Conservation (phyloP, 371 early-diverging fungal species). For the Actinomortierella ambigua region DNA sequence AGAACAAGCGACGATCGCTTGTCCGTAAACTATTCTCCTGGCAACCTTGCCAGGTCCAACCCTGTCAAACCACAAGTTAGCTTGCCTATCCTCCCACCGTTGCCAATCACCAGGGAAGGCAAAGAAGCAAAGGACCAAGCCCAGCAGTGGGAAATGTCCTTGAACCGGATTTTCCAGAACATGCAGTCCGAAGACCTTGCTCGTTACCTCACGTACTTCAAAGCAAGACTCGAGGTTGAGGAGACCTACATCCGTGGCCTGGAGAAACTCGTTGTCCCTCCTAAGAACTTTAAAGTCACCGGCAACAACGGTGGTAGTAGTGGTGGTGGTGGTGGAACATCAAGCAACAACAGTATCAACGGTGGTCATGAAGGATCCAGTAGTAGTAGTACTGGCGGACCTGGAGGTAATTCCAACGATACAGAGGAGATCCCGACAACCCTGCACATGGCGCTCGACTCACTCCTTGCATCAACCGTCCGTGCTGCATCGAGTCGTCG, state of each 20-base stretch:
- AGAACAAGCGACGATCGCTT: constrained; percentile 23
- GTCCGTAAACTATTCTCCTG: constrained; percentile 16
- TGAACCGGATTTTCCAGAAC: constrained; percentile 38
- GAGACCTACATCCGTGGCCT: constrained; percentile 33
- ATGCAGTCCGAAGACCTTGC: constrained; percentile 44
- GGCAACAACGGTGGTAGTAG: constrained; percentile 4
- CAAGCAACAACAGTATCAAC: too few species aligned
- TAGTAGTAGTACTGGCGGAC: background rate
- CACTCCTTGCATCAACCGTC: constrained; percentile 22
- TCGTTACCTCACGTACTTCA: constrained; percentile 34
- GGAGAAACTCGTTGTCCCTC: constrained; percentile 21
- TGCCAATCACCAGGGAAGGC: constrained; percentile 31
- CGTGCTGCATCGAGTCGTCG: constrained; percentile 16
- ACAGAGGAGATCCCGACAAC: constrained; percentile 46
- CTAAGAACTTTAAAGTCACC: constrained; percentile 7
- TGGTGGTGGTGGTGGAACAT: constrained; percentile 1
- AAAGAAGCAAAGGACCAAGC: constrained; percentile 40
- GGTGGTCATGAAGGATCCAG: too few species aligned
- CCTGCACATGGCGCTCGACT: constrained; percentile 27
- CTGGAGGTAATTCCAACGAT: constrained; percentile 8
- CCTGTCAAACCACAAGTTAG: constrained; percentile 37
- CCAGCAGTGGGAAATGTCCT: constrained; percentile 32
- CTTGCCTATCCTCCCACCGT: constrained; percentile 11
- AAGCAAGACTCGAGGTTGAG: constrained; percentile 35
- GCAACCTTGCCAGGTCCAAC: constrained; percentile 17